Evolutionary conservation across 306 rosid genomes (phyloP), one percentile per base, ranked within the genome.

Genomic region (Malus sylvestris): DNA sequence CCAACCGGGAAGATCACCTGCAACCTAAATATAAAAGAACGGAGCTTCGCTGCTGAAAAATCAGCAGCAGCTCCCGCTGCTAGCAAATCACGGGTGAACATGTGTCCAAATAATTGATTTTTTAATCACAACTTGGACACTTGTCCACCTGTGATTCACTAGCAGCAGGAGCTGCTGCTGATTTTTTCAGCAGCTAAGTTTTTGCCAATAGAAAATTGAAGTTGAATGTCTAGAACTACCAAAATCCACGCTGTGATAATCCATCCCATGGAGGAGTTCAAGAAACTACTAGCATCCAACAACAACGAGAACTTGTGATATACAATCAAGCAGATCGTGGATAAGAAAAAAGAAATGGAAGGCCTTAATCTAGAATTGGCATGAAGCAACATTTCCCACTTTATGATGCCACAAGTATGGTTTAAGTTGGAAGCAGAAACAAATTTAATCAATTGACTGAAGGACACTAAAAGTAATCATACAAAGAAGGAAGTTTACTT

Each of bases 401-500:
- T 5, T 4, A 58, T 8, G 20, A 58, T 2, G 27, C 14, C 23
- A 18, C 3, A 15, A 33, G 45, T 42, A 19, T 46, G 30, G 70
- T 61, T 18, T 40, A 40, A 15, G 29, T 73, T 59, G 29, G 22
- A 58, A 58, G 18, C 55, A 58, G 38, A n/a, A 55, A 12, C 40
- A 30, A 35, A 35, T 35, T 38, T 35, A 44, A 70, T 42, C 38
- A 70, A 16, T 64, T n/a, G 12, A 51, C 53, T 30, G 27, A 45
- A 4, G 1, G 63, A 62, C 14, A 32, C 71, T 46, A 25, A 45
- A 29, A 35, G 20, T 35, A 57, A 35, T n/a, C 1, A 27, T 49
- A 44, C 46, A 45, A 74, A 74, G 67, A 29, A 52, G 70, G 69
- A 76, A 67, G 73, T 84, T 79, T 71, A 92, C 99, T 96, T 88